Evolutionary conservation across 2,329 filamentous ascomycete species (phyloP), one percentile per base, ranked within the genome.

Genomic region (Reticulascus tulasneorum): DNA sequence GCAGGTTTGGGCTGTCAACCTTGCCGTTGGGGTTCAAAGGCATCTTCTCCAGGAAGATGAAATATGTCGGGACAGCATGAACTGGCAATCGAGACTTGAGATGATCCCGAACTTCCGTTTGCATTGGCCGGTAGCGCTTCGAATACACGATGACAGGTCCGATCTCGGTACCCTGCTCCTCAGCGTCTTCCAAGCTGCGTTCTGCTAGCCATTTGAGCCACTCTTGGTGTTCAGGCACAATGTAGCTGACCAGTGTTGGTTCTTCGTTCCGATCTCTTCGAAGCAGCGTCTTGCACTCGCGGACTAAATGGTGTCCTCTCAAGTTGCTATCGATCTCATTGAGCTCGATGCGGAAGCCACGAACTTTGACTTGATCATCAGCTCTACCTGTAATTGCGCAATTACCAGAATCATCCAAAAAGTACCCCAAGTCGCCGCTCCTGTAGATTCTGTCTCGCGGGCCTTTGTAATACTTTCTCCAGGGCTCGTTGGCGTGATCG

Each of bases 271-370:
- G 82, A 62, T 94, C 83, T 61, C 87, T 79, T 58, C 87, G 78
- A 5, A 97, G 79, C 4, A 97, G 66, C 0, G 91, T 97, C 48
- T 87, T 82, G 60, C 85, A 88, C 47, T 97, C 91, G 25, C 87
- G 75, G 17, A 97, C 77, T 17, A 94, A 64, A 1, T 77, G 79
- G 61, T 86, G 78, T 28, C 80, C 75, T 35, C 79, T 84, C 29
- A 96, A 66, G 57, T 94, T 83, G 26, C 73, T 84, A 59, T 97
- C 90, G 48, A 97, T 96, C 48, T 97, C 93, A 45, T 84, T 84
- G 29, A 97, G 79, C 64, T 98, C 93, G 48, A 98, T 94, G 43
- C 91, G 77, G 72, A 96, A 97, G 2, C 91, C 91, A 42, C 93
- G 84, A 47, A 97, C 91, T 70, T 97, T 98, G 66, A 96, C 86